A percentile compares a stretch with the other conserved stretches of the same genome.
These are phyloP conservation scores for Chaetomium fimeti DNA, from an alignment of 495 filamentous ascomycete genomes.

Conservation along the genomic window DNA sequence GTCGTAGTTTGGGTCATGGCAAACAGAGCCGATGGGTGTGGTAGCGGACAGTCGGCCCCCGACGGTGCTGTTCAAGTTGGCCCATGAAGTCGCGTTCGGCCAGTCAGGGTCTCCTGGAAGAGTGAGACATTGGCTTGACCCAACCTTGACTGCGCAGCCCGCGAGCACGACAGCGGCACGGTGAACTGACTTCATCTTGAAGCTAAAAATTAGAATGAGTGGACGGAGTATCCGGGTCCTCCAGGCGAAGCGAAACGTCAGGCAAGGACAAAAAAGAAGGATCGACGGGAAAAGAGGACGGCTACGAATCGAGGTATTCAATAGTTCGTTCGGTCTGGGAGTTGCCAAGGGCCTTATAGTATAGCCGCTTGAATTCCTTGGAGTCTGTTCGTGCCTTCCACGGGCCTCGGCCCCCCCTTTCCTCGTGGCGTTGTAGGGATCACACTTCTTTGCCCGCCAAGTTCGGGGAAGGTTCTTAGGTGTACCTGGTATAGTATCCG, in stretches of 20 bases:
- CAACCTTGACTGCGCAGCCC: background rate
- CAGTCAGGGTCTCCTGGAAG: constrained; percentile 8
- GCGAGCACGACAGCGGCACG: background rate
- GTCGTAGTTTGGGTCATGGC: constrained; percentile 39
- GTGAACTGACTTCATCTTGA: background rate
- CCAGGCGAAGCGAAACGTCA: background rate
- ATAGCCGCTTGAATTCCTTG: background rate
- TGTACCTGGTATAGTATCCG: background rate
- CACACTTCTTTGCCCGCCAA: background rate
- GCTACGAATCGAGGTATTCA: background rate
- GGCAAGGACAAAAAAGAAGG: background rate
- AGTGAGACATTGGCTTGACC: background rate
- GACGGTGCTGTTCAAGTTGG: constrained; percentile 40
- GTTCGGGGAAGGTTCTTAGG: background rate
- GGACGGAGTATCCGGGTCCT: background rate
- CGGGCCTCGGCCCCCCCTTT: background rate
- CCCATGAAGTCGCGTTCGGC: constrained; percentile 33
- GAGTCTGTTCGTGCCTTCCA: background rate
- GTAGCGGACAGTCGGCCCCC: constrained; percentile 46
- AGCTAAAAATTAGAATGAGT: background rate
- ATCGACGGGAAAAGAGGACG: background rate
- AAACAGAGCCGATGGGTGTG: constrained; percentile 46
- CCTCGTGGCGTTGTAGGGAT: background rate
- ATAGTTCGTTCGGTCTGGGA: background rate
- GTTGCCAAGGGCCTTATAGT: background rate